Evolutionary conservation across 352 stramenopile genomes (phyloP).

Genomic region (Elongisporangium senticosum): DNA sequence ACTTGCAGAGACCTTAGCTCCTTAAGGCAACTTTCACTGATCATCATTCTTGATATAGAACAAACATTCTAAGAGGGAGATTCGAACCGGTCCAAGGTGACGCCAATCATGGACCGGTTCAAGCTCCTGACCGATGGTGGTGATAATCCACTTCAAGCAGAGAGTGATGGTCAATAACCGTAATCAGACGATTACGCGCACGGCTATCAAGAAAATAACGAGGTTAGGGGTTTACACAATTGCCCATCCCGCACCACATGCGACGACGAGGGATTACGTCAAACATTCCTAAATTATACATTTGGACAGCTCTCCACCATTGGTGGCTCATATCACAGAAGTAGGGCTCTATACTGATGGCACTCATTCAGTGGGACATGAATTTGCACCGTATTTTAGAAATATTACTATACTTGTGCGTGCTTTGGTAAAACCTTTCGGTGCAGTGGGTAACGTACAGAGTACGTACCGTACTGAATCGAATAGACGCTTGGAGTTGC

Average conservation of each 20-base stretch:
- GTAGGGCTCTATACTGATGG: not conserved
- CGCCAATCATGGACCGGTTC: not conserved
- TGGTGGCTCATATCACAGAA: not conserved
- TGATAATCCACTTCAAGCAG: not conserved
- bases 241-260: not conserved
- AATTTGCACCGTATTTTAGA: not conserved
- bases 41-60: not conserved
- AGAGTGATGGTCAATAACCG: not conserved
- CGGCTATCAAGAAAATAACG: not conserved
- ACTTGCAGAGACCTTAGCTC: no score
- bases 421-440: not conserved
- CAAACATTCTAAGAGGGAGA: not conserved
- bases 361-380: not conserved
- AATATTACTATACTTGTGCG: not conserved
- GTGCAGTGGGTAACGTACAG: not conserved
- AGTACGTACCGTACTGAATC: not conserved
- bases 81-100: not conserved
- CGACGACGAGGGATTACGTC: not conserved
- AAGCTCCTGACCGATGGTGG: not conserved
- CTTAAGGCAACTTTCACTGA: not conserved
- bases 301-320: not conserved
- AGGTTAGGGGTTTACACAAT: not conserved
- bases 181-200: not conserved
- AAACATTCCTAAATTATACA: not conserved
- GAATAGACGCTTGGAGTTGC: not conserved